A percentile compares a stretch with the other conserved stretches of the same genome.
phyloP scores from a whole-genome alignment of 768 basidiomycete species.

The Boletus sp. region DNA sequence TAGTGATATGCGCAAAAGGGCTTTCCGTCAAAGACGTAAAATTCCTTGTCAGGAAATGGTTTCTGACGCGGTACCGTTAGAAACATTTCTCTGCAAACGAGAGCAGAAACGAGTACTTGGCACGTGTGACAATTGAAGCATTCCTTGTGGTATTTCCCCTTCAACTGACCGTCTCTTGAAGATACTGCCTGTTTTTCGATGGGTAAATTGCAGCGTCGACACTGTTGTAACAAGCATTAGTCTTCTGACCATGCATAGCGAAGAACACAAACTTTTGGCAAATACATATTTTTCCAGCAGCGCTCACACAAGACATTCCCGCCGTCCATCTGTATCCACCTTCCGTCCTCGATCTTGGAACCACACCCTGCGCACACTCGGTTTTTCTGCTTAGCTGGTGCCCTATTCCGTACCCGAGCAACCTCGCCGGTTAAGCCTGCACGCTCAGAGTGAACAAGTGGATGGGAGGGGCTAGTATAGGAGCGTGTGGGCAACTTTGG shows the following conservation, averaged over 20 bases:
- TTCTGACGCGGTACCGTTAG: slow-evolving; percentile 42
- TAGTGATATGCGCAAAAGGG: slow-evolving; percentile 92
- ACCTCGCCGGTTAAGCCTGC: slow-evolving; percentile 26
- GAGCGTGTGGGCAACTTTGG: slow-evolving; percentile 57
- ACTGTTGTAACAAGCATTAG: slow-evolving; percentile 42
- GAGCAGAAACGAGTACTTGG: slow-evolving; percentile 46
- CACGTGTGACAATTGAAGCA: slow-evolving; percentile 90
- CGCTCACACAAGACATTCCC: slow-evolving; percentile 77
- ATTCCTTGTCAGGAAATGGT: slow-evolving; percentile 88
- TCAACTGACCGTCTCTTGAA: slow-evolving; percentile 88
- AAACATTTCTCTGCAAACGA: background rate
- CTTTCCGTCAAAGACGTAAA: slow-evolving; percentile 89
- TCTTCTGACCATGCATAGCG: background rate
- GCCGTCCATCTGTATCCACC: slow-evolving; percentile 79
- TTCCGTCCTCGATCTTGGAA: slow-evolving; percentile 67
- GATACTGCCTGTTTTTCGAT: slow-evolving; percentile 93
- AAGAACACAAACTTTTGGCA: slow-evolving; percentile 67
- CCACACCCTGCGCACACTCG: slow-evolving; percentile 67
- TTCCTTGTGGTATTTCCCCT: slow-evolving; percentile 90
- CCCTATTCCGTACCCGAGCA: slow-evolving; percentile 31
- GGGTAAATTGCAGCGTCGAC: slow-evolving; percentile 79
- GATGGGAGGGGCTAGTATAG: slow-evolving; percentile 46
- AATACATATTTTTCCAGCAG: slow-evolving; percentile 96
- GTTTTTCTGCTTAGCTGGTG: slow-evolving; percentile 31
- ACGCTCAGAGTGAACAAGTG: slow-evolving; percentile 31